Base-by-base conservation (phyloP, 805 yeast species). In the Candida rishiriensis region DNA sequence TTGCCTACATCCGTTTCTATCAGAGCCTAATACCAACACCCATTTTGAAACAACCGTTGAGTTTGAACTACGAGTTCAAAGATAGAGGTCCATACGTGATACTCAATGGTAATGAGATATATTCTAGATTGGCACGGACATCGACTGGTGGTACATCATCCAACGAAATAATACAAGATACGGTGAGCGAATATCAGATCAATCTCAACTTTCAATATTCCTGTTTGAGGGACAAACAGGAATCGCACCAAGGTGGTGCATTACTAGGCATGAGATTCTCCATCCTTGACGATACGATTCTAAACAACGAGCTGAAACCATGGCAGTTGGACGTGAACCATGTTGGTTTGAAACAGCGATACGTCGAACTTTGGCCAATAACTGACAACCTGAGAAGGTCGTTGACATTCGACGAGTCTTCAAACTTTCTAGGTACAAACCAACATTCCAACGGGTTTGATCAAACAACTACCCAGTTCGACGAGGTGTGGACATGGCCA, bases 1-100 rank as follows among this genome's bases (percentile, higher is more conserved):
- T 65, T 11, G 46, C 68, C 15, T 65, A 58, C 46, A 37, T 61
- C 34, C 56, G 55, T 44, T 65, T 65, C 47, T 59, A 63, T 53
- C 51, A 55, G 31, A 47, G 49, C 40, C 47, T 66, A 15, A 51
- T 66, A 10, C 69, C 70, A 1, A 40, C 48, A 3, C 55, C 58
- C 1, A 28, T 54, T 3, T 35, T 53, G 12, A 41, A 41, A 26
- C 49, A 45, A 12, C 21, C 34, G 3, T 42, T 57, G 13, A 31
- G 44, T 10, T 40, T 57, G 26, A 55, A 52, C 36, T 57, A 57
- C 43, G 57, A 55, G 16, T 48, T 55, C 18, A 45, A 43, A 18
- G 47, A 50, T 8, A 47, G 56, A 29, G 61, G 61, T 4, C 59
- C 62, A 3, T 55, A 52, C 36, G 34, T 41, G 2, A 48, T 55